Evolutionary conservation across 2,329 filamentous ascomycete species (phyloP), one percentile per base, ranked within the genome.

Genomic region (Thelonectria rubi): DNA sequence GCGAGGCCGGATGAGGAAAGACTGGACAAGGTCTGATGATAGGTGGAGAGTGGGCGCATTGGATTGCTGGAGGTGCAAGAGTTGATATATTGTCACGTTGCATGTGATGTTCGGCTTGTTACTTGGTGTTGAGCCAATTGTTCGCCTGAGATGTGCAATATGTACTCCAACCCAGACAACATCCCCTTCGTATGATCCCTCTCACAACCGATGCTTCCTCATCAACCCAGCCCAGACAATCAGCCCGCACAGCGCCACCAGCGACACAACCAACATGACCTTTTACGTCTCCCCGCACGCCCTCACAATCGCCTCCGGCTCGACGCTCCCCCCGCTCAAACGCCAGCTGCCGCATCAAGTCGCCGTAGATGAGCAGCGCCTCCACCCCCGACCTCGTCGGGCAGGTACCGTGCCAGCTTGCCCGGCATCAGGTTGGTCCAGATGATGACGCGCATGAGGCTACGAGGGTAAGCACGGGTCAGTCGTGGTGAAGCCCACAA

Each of bases 401-500:
- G 69, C 9, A 73, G 64, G 34, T 69, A 67, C 12, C 50, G 42
- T 12, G 48, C 6, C 2, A 73, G 63, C 49, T 67, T 70, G n/a
- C 43, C 20, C 2, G 66, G 66, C 34, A 73, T 65, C 2, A 68
- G 40, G n/a, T 64, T 64, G 14, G 66, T 70, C 75, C 75, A 77
- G 46, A 77, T 75, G 17, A 73, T 72, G 37, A 69, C 67, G 24
- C 73, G 74, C 53, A 55, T 55, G 18, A 55, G 26, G 10, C 26
- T 30, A 15, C 26, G 10, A 30, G 5, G 10, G 26, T 30, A 30
- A 30, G 26, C 26, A 30, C 10, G 26, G 26, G 6, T 30, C 26
- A 30, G 26, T 30, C 26, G 10, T n/a, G n/a, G 26, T 30, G 26
- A 30, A 30, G 12, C 46, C 54, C 2, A 45, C 26, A 11, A 20